phyloP scores from a whole-genome alignment of 495 filamentous ascomycete species.

The Letharia columbiana region DNA sequence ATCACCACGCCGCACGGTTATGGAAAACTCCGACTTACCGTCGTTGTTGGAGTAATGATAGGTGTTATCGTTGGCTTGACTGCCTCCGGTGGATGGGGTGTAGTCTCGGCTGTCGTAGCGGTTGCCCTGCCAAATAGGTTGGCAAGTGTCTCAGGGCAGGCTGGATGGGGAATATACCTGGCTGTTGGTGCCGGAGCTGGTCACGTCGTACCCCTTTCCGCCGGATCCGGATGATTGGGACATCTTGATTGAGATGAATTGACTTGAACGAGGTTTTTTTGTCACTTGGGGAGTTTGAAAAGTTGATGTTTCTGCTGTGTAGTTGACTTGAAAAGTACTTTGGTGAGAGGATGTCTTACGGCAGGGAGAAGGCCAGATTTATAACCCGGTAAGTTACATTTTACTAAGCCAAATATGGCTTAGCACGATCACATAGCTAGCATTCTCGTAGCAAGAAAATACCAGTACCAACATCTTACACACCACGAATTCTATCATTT shows the following conservation, averaged over 20 bases:
- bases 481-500: too few relatives aligned
- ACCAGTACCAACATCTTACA: too few relatives aligned
- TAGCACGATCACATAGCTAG: too few relatives aligned
- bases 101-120: constrained; percentile 45
- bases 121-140: constrained; percentile 34
- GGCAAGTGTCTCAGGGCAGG: neutral
- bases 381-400: too few relatives aligned
- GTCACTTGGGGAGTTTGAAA: neutral
- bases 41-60: constrained; percentile 45
- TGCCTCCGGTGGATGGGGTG: constrained; percentile 26
- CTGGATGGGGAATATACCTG: constrained; percentile 28
- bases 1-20: neutral
- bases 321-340: neutral
- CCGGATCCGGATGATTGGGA: constrained; percentile 10
- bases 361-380: neutral
- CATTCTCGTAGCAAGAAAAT: too few relatives aligned
- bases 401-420: too few relatives aligned
- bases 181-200: constrained; percentile 41
- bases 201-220: constrained; percentile 33
- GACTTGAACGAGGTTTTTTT: neutral
- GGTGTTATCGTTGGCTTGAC: constrained; percentile 34
- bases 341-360: neutral
- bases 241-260: neutral
- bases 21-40: constrained; percentile 23
- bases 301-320: neutral